phyloP scores from a whole-genome alignment of 1,139 yeast species.

The Pichia sp. region DNA sequence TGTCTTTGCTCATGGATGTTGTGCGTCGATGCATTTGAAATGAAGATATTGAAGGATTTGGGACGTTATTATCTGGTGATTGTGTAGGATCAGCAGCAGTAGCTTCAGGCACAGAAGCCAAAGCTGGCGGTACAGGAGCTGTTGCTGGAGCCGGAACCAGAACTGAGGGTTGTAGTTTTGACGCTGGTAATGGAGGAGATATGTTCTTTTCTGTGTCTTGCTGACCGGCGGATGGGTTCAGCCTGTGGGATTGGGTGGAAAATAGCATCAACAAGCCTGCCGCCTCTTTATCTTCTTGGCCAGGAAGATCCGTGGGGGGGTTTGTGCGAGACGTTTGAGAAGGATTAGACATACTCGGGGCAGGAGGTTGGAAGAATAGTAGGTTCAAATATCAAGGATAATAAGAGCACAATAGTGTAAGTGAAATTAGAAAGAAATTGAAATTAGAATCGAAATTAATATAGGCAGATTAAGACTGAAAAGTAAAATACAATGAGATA shows the following conservation, averaged over 20 bases:
- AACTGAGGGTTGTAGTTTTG: neutral
- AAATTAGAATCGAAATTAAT: too few relatives aligned
- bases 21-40: conserved; percentile 3
- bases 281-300: conserved; percentile 32
- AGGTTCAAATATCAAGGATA: too few relatives aligned
- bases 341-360: too few relatives aligned
- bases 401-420: neutral
- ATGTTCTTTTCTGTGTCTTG: neutral
- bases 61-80: neutral
- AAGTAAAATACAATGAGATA: neutral
- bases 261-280: conserved; percentile 35
- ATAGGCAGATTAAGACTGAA: too few relatives aligned
- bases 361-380: too few relatives aligned
- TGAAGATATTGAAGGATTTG: neutral
- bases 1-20: conserved; percentile 1
- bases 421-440: too few relatives aligned
- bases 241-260: conserved; percentile 29
- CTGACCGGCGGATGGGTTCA: neutral
- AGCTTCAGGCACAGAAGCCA: neutral
- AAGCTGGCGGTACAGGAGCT: neutral
- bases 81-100: neutral
- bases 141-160: neutral
- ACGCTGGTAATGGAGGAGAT: neutral
- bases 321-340: neutral
- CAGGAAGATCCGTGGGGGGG: conserved; percentile 7